Evolutionary conservation across 1,284 basidiomycete genomes (phyloP), one percentile per base, ranked within the genome.

Genomic region (Wolfiporia cocos): DNA sequence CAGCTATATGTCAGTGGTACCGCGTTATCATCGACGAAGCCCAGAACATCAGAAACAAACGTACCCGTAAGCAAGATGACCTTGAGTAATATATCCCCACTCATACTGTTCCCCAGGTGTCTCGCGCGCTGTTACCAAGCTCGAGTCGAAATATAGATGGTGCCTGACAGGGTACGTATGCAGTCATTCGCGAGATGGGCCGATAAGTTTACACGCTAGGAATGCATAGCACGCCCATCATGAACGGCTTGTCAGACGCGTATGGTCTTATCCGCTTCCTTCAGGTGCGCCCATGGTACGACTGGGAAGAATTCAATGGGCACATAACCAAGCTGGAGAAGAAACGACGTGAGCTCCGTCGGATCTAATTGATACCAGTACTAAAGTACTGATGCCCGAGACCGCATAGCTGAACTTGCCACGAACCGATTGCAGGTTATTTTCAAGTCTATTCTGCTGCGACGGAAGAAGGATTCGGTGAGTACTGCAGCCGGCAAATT

Each of bases 191-290:
- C n/a, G n/a, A n/a, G n/a, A n/a, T n/a, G n/a, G n/a, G n/a, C n/a
- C n/a, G n/a, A n/a, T n/a, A n/a, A n/a, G n/a, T n/a, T n/a, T n/a
- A n/a, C n/a, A n/a, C n/a, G n/a, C n/a, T n/a, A n/a, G n/a, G n/a
- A n/a, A n/a, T n/a, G n/a, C n/a, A n/a, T 30, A 74, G 76, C 6
- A 79, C 78, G 0, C 78, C 78, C 0, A 75, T 81, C 43, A 68
- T 76, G 40, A 82, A 81, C 48, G 52, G 58, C 57, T 77, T 78
- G 18, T 74, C 75, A 7, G 81, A 84, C 56, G 68, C 82, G 19
- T 84, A 82, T 50, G 78, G 78, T 20, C 65, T 81, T n/a, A 58
- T 84, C 21, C 71, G 81, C 4, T 83, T 81, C 51, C 74, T 79
- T 1, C 68, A 66, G 18, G 78, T 80, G 55, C 59, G 74, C 3